Conservation (phyloP, 1,139 yeast genomes). For the Zygosaccharomyces sapae region DNA sequence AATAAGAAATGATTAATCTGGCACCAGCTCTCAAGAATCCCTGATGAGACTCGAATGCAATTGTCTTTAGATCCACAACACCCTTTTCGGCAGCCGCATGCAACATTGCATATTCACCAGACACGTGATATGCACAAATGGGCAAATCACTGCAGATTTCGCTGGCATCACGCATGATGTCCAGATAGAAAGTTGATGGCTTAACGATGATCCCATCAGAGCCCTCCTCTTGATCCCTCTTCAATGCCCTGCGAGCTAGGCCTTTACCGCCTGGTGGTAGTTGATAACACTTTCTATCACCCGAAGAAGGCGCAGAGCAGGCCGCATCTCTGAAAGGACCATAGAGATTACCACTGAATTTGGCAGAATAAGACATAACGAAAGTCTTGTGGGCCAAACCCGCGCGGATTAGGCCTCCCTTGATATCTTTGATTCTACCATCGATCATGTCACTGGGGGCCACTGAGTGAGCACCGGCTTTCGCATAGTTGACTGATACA, state of each 20-base stretch:
- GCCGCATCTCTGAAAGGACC: constrained; percentile 99
- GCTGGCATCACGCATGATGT: constrained; percentile 83
- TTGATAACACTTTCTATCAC: constrained; percentile 91
- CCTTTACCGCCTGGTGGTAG: constrained; percentile 92
- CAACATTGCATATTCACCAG: constrained; percentile 97
- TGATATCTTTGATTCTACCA: constrained; percentile 87
- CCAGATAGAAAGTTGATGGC: constrained; percentile 96
- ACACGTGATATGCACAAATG: constrained; percentile 90
- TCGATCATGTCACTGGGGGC: constrained; percentile 99
- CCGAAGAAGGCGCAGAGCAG: constrained; percentile 81
- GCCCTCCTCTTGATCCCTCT: constrained; percentile 85
- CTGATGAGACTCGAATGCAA: constrained; percentile 88
- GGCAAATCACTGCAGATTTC: constrained; percentile 81
- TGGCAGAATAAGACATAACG: constrained; percentile 92
- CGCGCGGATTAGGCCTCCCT: constrained; percentile 76
- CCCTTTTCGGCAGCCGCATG: constrained; percentile 99
- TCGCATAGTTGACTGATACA: constrained; percentile 94
- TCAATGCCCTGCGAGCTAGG: constrained; percentile 84
- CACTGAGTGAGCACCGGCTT: constrained; percentile 91
- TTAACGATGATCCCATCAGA: constrained; percentile 93
- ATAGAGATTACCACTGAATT: constrained; percentile 83
- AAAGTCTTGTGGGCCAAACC: constrained; percentile 82
- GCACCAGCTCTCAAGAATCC: constrained; percentile 98
- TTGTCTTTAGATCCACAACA: constrained; percentile 76
- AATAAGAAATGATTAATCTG: constrained; percentile 80